Percentiles rank a stretch among this genome's conserved stretches.
phyloP scores from a whole-genome alignment of 176 grass and related monocot genomes.

The Eragrostis curvula region DNA sequence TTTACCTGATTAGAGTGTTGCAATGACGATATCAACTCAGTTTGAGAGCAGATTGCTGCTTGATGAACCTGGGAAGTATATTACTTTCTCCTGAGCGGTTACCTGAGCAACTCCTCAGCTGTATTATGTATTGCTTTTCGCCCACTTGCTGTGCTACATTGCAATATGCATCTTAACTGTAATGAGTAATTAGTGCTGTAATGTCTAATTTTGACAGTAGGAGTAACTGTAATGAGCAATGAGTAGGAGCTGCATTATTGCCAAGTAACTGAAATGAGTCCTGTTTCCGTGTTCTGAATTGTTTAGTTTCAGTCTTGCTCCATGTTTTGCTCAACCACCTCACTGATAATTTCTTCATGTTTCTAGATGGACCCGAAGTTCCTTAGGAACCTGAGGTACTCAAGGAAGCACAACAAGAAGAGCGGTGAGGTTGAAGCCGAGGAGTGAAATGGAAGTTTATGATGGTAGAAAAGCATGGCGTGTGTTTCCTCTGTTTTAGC shows the following conservation, averaged over 20 bases:
- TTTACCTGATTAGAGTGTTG: constrained; percentile 25
- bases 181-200: no score
- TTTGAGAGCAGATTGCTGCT: constrained; percentile 37
- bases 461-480: not conserved
- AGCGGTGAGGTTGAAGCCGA: constrained; percentile 38
- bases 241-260: not conserved
- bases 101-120: constrained; percentile 61
- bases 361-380: constrained; percentile 78
- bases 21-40: constrained; percentile 43
- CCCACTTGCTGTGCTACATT: not conserved
- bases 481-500: constrained; percentile 16
- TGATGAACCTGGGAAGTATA: constrained; percentile 51
- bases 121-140: not conserved
- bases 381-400: constrained; percentile 72
- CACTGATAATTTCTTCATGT: not conserved
- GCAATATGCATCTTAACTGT: not conserved
- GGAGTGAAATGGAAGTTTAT: constrained; percentile 34
- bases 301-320: not conserved
- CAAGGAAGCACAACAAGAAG: constrained; percentile 72
- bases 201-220: no score
- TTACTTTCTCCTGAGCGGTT: constrained; percentile 79
- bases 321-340: not conserved
- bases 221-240: no score
- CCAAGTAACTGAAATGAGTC: not conserved
- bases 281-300: not conserved